phyloP scores from a whole-genome alignment of 805 yeast species.

The Monosporozyma siamensis region DNA sequence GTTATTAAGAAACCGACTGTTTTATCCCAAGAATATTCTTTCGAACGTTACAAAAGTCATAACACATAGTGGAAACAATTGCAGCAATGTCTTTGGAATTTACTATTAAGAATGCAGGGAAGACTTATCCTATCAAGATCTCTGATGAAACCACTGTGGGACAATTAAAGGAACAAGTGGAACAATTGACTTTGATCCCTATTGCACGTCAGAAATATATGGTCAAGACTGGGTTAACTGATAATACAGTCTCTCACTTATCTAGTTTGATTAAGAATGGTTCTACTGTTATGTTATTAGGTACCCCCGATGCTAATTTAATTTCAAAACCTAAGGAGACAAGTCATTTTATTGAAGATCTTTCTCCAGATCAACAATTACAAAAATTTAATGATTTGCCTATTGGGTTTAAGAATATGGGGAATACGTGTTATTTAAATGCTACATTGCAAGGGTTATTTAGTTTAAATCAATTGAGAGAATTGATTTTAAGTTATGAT shows the following conservation, averaged over 20 bases:
- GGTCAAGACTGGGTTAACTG: constrained; percentile 76
- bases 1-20: too few relatives aligned
- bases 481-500: constrained; percentile 48
- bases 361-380: constrained; percentile 33
- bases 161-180: constrained; percentile 58
- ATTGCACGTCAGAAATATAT: constrained; percentile 82
- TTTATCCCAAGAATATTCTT: too few relatives aligned
- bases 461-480: constrained; percentile 64
- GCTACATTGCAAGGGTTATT: constrained; percentile 83
- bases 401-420: constrained; percentile 86
- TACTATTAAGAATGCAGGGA: constrained; percentile 59
- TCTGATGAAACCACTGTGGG: constrained; percentile 33
- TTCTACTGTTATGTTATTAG: constrained; percentile 77
- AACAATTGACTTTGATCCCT: constrained; percentile 72
- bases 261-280: constrained; percentile 49
- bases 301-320: constrained; percentile 69
- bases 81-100: constrained; percentile 8
- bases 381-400: constrained; percentile 49
- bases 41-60: too few relatives aligned
- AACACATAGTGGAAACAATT: too few relatives aligned
- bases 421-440: constrained; percentile 91
- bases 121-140: constrained; percentile 42
- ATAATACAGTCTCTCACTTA: constrained; percentile 41
- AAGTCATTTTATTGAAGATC: constrained; percentile 60
- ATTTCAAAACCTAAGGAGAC: constrained; percentile 43